These are phyloP conservation scores for Jatropha multifida DNA, from an alignment of 441 rosid genomes.

Conservation along the genomic window DNA sequence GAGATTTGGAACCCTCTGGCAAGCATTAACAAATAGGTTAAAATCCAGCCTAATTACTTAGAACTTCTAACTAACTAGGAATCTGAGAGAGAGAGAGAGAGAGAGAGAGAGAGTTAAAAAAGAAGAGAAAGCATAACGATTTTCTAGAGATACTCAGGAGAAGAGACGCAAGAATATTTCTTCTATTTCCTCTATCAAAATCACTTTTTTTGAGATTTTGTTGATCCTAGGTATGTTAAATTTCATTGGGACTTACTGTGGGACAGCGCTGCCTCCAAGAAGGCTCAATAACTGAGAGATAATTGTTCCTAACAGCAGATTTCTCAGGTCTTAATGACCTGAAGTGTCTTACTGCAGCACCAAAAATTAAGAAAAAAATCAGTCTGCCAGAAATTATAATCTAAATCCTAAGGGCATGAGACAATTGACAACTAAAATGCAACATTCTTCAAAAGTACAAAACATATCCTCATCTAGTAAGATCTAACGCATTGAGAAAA, in stretches of 20 bases:
- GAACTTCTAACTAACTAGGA: not conserved
- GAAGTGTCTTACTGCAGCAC: slow-evolving; percentile 48
- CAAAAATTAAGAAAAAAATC: slow-evolving; percentile 5
- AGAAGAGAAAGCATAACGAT: not conserved
- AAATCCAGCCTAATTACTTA: slow-evolving; percentile 23
- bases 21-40: slow-evolving; percentile 10
- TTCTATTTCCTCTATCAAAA: slow-evolving; percentile 15
- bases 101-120: not conserved
- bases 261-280: slow-evolving; percentile 52
- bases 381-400: not conserved
- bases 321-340: slow-evolving; percentile 50
- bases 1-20: slow-evolving; percentile 83
- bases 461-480: too few relatives aligned
- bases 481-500: not conserved
- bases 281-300: slow-evolving; percentile 42
- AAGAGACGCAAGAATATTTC: too few relatives aligned
- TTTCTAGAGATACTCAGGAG: too few relatives aligned
- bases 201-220: slow-evolving; percentile 14
- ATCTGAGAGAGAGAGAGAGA: not conserved
- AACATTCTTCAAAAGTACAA: not conserved
- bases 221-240: slow-evolving; percentile 21
- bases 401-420: not conserved
- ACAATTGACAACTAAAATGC: not conserved
- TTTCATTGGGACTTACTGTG: slow-evolving; percentile 44
- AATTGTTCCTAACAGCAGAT: slow-evolving; percentile 39